These are phyloP conservation scores for Diutina neorugosa DNA, from an alignment of 1,139 yeast genomes.

Conservation along the genomic window DNA sequence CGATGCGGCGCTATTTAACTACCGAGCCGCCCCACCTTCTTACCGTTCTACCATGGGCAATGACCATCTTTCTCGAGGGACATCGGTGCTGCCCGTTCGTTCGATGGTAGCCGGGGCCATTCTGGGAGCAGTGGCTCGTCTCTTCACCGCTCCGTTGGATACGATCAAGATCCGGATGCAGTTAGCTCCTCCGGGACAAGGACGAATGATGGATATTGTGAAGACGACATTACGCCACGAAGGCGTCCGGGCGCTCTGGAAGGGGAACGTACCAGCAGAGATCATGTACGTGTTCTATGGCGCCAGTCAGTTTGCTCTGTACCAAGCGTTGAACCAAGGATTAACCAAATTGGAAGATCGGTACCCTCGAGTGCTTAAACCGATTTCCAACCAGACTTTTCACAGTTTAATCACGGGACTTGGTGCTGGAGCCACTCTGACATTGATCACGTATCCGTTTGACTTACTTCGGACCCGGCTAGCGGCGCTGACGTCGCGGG, in stretches of 20 bases:
- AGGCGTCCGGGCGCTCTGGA: conserved; percentile 59
- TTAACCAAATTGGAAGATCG: conserved; percentile 12
- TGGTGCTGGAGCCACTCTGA: conserved; percentile 65
- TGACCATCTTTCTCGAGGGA: conserved; percentile 44
- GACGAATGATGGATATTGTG: conserved; percentile 12
- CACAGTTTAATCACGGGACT: conserved; percentile 62
- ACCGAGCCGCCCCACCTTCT: not conserved
- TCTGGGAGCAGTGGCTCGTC: conserved; percentile 57
- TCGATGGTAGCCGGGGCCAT: conserved; percentile 57
- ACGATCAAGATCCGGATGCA: conserved; percentile 81
- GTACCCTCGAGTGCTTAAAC: conserved; percentile 14
- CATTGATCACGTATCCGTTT: conserved; percentile 71
- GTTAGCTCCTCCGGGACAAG: conserved; percentile 22
- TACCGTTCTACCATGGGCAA: conserved; percentile 11
- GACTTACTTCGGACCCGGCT: conserved; percentile 77
- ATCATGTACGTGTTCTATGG: conserved; percentile 77
- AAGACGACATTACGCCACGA: conserved; percentile 19
- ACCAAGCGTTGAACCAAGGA: conserved; percentile 38
- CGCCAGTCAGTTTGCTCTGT: conserved; percentile 70
- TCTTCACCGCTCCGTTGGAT: conserved; percentile 81
- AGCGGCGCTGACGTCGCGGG: conserved; percentile 48
- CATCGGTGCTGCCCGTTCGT: conserved; percentile 29
- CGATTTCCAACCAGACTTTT: conserved; percentile 21
- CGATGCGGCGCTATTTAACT: not conserved
- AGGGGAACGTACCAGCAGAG: conserved; percentile 91